Evolutionary conservation across 495 filamentous ascomycete species (phyloP).

Genomic region (Cladorrhinum samala): DNA sequence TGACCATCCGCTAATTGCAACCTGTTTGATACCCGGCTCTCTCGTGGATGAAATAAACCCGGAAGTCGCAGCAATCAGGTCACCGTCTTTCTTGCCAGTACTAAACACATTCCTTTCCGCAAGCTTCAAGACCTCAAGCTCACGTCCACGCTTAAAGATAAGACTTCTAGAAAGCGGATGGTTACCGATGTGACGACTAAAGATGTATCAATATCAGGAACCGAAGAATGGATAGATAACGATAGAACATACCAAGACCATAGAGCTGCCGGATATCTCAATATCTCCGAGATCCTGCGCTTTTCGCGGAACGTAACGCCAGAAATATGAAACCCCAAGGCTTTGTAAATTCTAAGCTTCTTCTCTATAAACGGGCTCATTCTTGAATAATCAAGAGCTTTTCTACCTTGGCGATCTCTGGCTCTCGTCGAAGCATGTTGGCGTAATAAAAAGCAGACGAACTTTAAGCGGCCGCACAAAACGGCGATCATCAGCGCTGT

Average conservation of each 20-base stretch:
- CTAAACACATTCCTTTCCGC: not conserved
- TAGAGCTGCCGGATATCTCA: constrained; percentile 3
- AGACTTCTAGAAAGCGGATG: not conserved
- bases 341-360: not conserved
- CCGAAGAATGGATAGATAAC: not conserved
- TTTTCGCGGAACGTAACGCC: not conserved
- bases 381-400: not conserved
- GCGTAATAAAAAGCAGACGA: not conserved
- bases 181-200: not conserved
- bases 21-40: not conserved
- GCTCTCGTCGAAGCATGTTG: not conserved
- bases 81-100: not conserved
- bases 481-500: constrained; percentile 12
- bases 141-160: not conserved
- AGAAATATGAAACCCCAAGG: not conserved
- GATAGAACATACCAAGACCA: constrained; percentile 6
- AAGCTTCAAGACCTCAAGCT: not conserved
- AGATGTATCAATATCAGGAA: not conserved
- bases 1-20: constrained; percentile 11
- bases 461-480: not conserved
- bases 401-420: not conserved
- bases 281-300: not conserved
- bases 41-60: constrained; percentile 7
- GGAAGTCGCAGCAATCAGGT: not conserved
- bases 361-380: not conserved